These are phyloP conservation scores for Metarhizium guizhouense DNA, from an alignment of 2,329 filamentous ascomycete genomes.

Conservation along the genomic window DNA sequence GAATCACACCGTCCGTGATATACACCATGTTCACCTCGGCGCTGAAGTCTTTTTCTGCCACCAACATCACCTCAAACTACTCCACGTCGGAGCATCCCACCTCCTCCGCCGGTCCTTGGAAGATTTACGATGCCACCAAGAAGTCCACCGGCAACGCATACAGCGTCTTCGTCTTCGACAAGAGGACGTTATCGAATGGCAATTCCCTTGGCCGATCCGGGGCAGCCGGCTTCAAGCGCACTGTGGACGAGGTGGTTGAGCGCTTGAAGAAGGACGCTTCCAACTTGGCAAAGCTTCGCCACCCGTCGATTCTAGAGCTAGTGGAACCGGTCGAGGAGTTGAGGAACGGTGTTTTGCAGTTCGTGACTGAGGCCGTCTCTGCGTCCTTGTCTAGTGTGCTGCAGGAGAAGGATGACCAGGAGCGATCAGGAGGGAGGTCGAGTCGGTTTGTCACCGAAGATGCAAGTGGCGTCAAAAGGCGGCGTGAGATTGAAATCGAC, in stretches of 20 bases:
- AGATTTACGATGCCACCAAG: slow-evolving; percentile 95
- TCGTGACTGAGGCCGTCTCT: slow-evolving; percentile 86
- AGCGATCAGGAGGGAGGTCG: slow-evolving; percentile 59
- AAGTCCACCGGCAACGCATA: slow-evolving; percentile 85
- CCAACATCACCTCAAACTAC: slow-evolving; percentile 91
- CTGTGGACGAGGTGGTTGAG: slow-evolving; percentile 84
- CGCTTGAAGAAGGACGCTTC: slow-evolving; percentile 86
- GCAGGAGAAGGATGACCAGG: slow-evolving; percentile 82
- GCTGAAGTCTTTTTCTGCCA: slow-evolving; percentile 82
- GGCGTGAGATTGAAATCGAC: slow-evolving; percentile 85
- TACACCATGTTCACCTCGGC: slow-evolving; percentile 78
- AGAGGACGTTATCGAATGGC: slow-evolving; percentile 58
- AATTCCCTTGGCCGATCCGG: slow-evolving; percentile 29
- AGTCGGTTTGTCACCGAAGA: slow-evolving; percentile 79
- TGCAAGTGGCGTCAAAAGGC: slow-evolving; percentile 59
- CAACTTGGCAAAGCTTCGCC: slow-evolving; percentile 76
- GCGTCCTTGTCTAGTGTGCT: slow-evolving; percentile 77
- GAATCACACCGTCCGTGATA: slow-evolving; percentile 10
- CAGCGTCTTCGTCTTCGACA: slow-evolving; percentile 92
- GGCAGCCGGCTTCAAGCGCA: slow-evolving; percentile 64
- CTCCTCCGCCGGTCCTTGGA: slow-evolving; percentile 88
- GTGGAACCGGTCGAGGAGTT: slow-evolving; percentile 95
- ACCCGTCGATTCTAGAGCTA: slow-evolving; percentile 86
- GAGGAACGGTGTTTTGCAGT: slow-evolving; percentile 82
- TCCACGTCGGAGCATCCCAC: slow-evolving; percentile 65